Percentiles rank a stretch among this genome's conserved stretches.
phyloP scores from a whole-genome alignment of 1,284 basidiomycete genomes.

The Vanrija sp. region DNA sequence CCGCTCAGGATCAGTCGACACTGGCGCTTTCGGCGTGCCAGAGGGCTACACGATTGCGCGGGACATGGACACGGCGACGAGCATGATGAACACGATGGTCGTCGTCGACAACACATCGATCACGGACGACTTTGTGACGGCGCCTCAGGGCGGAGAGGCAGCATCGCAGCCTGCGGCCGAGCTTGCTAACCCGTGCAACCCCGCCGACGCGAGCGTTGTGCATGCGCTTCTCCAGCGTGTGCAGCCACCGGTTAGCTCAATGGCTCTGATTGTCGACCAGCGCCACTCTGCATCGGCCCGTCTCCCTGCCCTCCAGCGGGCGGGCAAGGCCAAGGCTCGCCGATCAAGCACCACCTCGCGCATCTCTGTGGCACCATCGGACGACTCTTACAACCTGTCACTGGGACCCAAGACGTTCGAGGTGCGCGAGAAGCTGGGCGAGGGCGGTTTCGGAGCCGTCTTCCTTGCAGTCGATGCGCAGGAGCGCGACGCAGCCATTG shows the following conservation, averaged over 20 bases:
- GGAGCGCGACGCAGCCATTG: slow-evolving; percentile 56
- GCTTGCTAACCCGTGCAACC: slow-evolving; percentile 78
- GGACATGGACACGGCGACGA: slow-evolving; percentile 11
- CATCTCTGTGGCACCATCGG: slow-evolving; percentile 27
- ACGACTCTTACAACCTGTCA: slow-evolving; percentile 29
- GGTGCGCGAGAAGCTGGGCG: slow-evolving; percentile 83
- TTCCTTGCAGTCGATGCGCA: slow-evolving; percentile 64
- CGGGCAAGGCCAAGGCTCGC: slow-evolving; percentile 48
- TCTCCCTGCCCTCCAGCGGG: slow-evolving; percentile 59
- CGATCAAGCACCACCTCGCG: slow-evolving; percentile 35
- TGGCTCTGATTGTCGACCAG: slow-evolving; percentile 64
- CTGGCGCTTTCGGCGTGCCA: slow-evolving; percentile 36
- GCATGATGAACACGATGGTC: slow-evolving; percentile 3
- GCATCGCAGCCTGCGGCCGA: background rate
- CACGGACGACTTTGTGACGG: slow-evolving; percentile 24
- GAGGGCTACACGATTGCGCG: slow-evolving; percentile 47
- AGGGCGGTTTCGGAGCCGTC: slow-evolving; percentile 93
- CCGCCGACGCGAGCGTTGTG: slow-evolving; percentile 68
- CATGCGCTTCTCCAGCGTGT: slow-evolving; percentile 61
- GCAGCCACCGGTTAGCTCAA: slow-evolving; percentile 55
- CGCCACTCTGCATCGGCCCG: slow-evolving; percentile 56
- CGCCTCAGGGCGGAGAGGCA: slow-evolving; percentile 2
- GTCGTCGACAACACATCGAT: slow-evolving; percentile 3
- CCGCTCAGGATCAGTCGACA: slow-evolving; percentile 17
- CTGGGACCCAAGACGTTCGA: slow-evolving; percentile 63